A percentile compares a stretch with the other conserved stretches of the same genome.
phyloP scores from a whole-genome alignment of 2,329 filamentous ascomycete species.

The Stagonosporopsis tanaceti region DNA sequence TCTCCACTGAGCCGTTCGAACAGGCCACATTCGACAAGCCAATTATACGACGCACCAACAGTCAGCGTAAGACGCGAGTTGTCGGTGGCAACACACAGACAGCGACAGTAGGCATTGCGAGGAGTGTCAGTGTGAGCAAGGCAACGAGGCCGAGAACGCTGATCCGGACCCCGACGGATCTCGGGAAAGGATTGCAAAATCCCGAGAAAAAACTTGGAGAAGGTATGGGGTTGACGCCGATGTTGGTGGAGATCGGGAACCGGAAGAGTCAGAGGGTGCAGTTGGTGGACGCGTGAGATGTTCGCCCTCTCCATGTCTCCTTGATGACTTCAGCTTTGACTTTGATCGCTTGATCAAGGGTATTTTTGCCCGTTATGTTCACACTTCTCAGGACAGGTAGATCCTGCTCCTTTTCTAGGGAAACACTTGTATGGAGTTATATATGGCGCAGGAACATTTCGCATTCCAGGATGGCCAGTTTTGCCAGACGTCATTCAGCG shows the following conservation, averaged over 20 bases:
- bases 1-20: conserved; percentile 20
- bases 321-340: neutral
- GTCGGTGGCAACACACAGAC: conserved; percentile 18
- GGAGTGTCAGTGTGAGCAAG: conserved; percentile 43
- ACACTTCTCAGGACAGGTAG: conserved; percentile 9
- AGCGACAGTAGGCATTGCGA: conserved; percentile 44
- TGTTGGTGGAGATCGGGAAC: conserved; percentile 47
- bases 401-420: conserved; percentile 11
- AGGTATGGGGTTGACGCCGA: conserved; percentile 42
- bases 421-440: conserved; percentile 1
- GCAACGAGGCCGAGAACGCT: conserved; percentile 36
- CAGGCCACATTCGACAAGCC: conserved; percentile 16
- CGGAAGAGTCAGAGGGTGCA: conserved; percentile 47
- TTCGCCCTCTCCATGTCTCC: neutral
- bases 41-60: conserved; percentile 23
- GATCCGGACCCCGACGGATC: conserved; percentile 23
- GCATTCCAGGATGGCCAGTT: neutral
- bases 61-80: conserved; percentile 13
- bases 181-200: conserved; percentile 13
- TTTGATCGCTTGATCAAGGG: neutral
- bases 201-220: conserved; percentile 38
- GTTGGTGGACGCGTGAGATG: conserved; percentile 42
- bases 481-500: conserved; percentile 7
- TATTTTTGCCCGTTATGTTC: conserved; percentile 5
- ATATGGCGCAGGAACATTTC: neutral